A percentile compares a stretch with the other conserved stretches of the same genome.
These are phyloP conservation scores for Coccomyxa subellipsoidea DNA, from an alignment of 163 green algal species.

Conservation along the genomic window DNA sequence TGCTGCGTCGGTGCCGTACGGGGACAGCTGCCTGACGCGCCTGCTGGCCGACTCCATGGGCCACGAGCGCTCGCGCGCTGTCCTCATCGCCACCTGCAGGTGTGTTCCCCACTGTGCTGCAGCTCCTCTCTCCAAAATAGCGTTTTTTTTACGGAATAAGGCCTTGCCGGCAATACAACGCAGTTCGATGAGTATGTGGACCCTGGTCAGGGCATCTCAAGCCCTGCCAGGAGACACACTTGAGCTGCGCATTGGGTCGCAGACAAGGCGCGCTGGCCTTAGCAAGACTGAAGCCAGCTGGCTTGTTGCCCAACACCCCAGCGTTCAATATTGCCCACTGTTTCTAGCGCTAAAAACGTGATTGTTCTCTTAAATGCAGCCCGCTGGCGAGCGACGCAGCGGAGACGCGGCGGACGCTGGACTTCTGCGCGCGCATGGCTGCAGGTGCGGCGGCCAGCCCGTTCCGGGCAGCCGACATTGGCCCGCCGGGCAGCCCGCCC, in stretches of 20 bases:
- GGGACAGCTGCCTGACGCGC: neutral
- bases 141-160: neutral
- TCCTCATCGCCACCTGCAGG: slow-evolving; percentile 6
- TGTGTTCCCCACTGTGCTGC: neutral
- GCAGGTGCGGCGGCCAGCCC: neutral
- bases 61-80: neutral
- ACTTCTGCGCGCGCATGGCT: neutral
- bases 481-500: neutral
- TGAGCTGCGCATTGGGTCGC: too few species aligned
- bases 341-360: too few species aligned
- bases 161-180: neutral
- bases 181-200: neutral
- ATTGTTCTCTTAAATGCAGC: neutral
- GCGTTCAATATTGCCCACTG: too few species aligned
- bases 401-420: neutral
- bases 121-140: neutral
- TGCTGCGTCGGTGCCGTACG: neutral
- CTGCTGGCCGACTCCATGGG: slow-evolving; percentile 6
- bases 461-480: neutral
- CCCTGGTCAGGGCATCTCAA: neutral
- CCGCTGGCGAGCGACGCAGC: neutral
- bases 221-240: neutral
- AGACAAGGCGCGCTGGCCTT: too few species aligned
- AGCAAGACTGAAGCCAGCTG: too few species aligned
- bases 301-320: neutral